Evolutionary conservation across 2,329 filamentous ascomycete species (phyloP).

Genomic region (Dactylellina haptotyla): DNA sequence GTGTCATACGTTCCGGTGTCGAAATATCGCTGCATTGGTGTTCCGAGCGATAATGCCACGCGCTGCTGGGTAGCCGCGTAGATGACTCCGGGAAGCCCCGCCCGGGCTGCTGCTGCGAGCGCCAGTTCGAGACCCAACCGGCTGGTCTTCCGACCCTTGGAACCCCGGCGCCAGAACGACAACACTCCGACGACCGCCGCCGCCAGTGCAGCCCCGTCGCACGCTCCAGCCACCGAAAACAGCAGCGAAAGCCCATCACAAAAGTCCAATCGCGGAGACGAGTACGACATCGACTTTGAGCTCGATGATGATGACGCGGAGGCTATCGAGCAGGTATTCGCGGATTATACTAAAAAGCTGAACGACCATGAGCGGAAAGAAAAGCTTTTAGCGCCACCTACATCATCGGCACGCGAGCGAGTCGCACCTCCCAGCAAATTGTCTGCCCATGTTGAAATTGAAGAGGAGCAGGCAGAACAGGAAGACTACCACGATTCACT

Average conservation of each 20-base stretch:
- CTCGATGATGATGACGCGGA: slow-evolving; percentile 47
- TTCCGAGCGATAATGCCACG: slow-evolving; percentile 26
- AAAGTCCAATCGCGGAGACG: neutral
- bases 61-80: slow-evolving; percentile 20
- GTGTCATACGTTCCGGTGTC: neutral
- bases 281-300: slow-evolving; percentile 50
- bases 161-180: no score
- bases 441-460: slow-evolving; percentile 2
- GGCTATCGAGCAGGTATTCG: slow-evolving; percentile 45
- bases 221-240: neutral
- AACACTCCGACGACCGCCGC: no score
- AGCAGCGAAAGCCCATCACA: slow-evolving; percentile 12
- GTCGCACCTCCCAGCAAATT: neutral
- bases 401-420: neutral
- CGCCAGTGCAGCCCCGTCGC: neutral
- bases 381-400: no score
- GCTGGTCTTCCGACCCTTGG: slow-evolving; percentile 44
- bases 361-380: slow-evolving; percentile 12
- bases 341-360: slow-evolving; percentile 31
- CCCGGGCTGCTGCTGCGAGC: slow-evolving; percentile 15
- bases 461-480: slow-evolving; percentile 26
- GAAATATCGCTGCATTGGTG: neutral
- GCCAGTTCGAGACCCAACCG: slow-evolving; percentile 19
- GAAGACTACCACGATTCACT: slow-evolving; percentile 51
- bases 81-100: slow-evolving; percentile 46